Evolutionary conservation across 2,329 filamentous ascomycete species (phyloP), one percentile per base, ranked within the genome.

Genomic region (Drechslerella stenobrocha): DNA sequence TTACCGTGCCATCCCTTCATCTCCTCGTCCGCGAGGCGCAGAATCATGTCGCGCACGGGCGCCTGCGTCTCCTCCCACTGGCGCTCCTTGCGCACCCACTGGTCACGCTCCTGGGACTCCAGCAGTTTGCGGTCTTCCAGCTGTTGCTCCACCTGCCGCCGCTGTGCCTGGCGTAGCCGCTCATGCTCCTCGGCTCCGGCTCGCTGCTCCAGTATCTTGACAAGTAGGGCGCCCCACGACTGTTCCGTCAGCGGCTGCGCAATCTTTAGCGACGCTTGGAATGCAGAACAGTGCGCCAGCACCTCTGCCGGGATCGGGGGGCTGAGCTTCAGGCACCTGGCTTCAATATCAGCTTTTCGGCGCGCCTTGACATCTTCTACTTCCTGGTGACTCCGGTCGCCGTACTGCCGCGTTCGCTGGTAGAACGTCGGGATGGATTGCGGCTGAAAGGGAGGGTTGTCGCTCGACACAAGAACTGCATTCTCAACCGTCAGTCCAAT

Each of bases 41-140:
- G 81, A 64, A 92, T 83, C 52, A 80, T 82, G 52, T 83, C 81
- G 46, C 87, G 83, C 23, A 90, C 77, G 0, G 87, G 84, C 23
- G 81, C 81, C 75, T 91, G 88, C 3, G 81, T 76, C 57, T 87
- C 83, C 72, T 90, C 86, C 84, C 87, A 90, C 71, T 87, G 82
- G 65, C 82, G 80, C 70, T 89, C 87, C 35, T 83, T 78, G 26
- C 82, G 79, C 70, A 87, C 84, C 73, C 84, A 81, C 18, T 77
- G 77, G 69, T 81, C 80, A 44, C 79, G 83, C 23, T 77, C 75
- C 66, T 79, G 80, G 8, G 77, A 76, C 69, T 83, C 80, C 50
- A 80, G 77, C 30, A 78, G 76, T 35, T 77, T 76, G 23, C 78
- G 77, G 69, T 81, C 79, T 56, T 79, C 78, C 4, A 61, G 46